These are phyloP conservation scores for Liriodendron chinense DNA, from an alignment of 164 flowering plant species.

Conservation along the genomic window DNA sequence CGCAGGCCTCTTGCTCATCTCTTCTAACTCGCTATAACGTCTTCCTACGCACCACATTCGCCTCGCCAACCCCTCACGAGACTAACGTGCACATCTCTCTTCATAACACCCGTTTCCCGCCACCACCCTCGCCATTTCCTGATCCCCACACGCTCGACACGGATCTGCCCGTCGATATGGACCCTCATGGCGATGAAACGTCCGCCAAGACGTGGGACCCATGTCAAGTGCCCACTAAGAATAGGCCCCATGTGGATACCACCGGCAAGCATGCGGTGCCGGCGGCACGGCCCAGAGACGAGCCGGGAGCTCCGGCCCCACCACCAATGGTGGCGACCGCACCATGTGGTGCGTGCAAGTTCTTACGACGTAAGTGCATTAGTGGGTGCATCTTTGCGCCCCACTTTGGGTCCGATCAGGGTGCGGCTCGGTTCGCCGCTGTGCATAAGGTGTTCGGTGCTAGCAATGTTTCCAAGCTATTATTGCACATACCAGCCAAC, in stretches of 20 bases:
- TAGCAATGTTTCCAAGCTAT: constrained; percentile 82
- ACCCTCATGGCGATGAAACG: constrained; percentile 16
- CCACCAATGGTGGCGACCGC: constrained; percentile 16
- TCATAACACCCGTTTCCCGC: constrained; percentile 16
- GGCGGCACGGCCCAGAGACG: not conserved
- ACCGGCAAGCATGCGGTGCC: constrained; percentile 7
- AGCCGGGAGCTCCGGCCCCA: not conserved
- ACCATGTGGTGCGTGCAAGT: constrained; percentile 96
- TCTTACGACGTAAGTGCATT: constrained; percentile 81
- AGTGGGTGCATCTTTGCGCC: constrained; percentile 88
- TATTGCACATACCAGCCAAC: constrained; percentile 62
- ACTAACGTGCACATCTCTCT: constrained; percentile 46
- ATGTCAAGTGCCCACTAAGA: not conserved
- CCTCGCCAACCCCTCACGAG: constrained; percentile 63
- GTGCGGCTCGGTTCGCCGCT: constrained; percentile 85
- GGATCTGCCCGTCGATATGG: constrained; percentile 19
- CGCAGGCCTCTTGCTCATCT: too few relatives aligned
- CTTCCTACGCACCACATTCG: constrained; percentile 27
- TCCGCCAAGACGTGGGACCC: constrained; percentile 5
- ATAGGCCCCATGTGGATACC: constrained; percentile 17
- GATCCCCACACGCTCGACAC: constrained; percentile 1
- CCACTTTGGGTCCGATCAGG: constrained; percentile 81
- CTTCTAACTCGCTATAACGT: too few relatives aligned
- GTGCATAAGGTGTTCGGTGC: constrained; percentile 95
- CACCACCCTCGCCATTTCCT: not conserved